Percentiles rank a stretch among this genome's conserved stretches.
These are phyloP conservation scores for Globisporangium sylvaticum DNA, from an alignment of 352 stramenopile species.

Conservation along the genomic window DNA sequence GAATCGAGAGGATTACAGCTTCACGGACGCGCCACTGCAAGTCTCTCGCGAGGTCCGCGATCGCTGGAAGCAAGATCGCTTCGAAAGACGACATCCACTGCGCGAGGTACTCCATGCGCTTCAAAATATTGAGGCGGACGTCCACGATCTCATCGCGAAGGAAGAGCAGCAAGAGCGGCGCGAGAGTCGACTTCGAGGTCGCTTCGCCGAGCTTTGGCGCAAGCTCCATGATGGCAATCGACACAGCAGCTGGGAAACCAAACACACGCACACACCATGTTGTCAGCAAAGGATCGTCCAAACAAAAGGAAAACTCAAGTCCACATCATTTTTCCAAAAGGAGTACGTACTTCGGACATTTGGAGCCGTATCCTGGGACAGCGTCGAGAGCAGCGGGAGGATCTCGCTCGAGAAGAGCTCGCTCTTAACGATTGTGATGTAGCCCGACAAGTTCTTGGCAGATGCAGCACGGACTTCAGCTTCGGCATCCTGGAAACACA, in stretches of 20 bases:
- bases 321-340: slow-evolving; percentile 6
- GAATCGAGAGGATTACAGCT: slow-evolving; percentile 89
- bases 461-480: slow-evolving; percentile 91
- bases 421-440: slow-evolving; percentile 90
- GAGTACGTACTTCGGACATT: slow-evolving; percentile 72
- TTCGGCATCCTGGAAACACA: slow-evolving; percentile 70
- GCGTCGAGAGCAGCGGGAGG: slow-evolving; percentile 81
- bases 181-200: slow-evolving; percentile 83
- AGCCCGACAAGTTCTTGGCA: slow-evolving; percentile 90
- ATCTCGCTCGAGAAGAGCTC: slow-evolving; percentile 90
- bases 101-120: slow-evolving; percentile 88
- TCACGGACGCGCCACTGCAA: slow-evolving; percentile 94
- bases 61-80: slow-evolving; percentile 69
- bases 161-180: slow-evolving; percentile 77
- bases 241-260: slow-evolving; percentile 56
- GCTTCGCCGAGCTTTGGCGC: slow-evolving; percentile 88
- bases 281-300: neutral
- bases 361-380: slow-evolving; percentile 91
- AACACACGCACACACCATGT: neutral
- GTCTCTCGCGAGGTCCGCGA: slow-evolving; percentile 90
- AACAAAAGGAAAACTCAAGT: neutral
- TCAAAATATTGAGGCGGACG: slow-evolving; percentile 93
- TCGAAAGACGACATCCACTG: slow-evolving; percentile 91
- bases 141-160: slow-evolving; percentile 89
- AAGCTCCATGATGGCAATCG: slow-evolving; percentile 91